Conservation (phyloP, 179 eudicot species). For the Beta corolliflora region DNA sequence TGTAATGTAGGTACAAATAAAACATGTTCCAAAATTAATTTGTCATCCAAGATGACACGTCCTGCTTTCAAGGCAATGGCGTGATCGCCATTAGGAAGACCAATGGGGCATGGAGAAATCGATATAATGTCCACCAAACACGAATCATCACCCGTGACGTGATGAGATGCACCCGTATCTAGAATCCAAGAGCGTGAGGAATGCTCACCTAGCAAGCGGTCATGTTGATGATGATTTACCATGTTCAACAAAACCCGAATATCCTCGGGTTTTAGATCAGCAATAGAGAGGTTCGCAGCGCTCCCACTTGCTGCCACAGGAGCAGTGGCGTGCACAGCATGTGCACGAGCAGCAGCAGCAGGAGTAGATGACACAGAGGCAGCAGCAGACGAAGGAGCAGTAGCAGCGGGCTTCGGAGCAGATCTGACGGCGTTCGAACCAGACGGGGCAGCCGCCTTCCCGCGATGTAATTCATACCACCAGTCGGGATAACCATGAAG, state of each 20-base stretch:
- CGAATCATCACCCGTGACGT: background rate
- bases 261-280: too few species aligned
- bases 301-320: background rate
- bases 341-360: too few species aligned
- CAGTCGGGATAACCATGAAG: background rate
- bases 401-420: background rate
- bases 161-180: background rate
- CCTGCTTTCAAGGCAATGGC: too few species aligned
- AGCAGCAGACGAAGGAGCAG: too few species aligned
- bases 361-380: too few species aligned
- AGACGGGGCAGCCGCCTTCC: background rate
- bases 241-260: too few species aligned
- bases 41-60: too few species aligned
- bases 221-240: background rate
- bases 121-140: too few species aligned
- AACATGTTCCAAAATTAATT: too few species aligned
- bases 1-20: too few species aligned
- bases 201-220: background rate
- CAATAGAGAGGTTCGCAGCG: background rate
- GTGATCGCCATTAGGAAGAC: too few species aligned
- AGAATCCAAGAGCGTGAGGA: background rate
- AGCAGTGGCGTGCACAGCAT: background rate
- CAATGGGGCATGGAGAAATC: too few species aligned
- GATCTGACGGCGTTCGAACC: background rate
- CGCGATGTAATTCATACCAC: background rate